Conservation (phyloP, 148 eudicot genomes). For the Rhododendron henanense region DNA sequence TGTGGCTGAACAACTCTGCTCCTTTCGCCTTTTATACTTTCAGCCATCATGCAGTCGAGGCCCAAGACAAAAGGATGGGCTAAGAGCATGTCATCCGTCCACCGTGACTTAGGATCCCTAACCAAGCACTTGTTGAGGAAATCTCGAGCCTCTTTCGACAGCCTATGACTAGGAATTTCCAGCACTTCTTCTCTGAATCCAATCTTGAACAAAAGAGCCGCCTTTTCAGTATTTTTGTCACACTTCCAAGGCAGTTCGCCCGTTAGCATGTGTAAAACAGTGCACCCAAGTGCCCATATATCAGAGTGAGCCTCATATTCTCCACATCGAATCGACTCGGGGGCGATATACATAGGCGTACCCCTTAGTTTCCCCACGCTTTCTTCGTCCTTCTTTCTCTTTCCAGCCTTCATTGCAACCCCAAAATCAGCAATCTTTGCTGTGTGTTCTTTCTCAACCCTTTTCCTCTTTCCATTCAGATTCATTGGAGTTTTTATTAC, state of each 20-base stretch:
- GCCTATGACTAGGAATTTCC: not conserved
- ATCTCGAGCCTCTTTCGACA: not conserved
- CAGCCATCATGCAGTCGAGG: not conserved
- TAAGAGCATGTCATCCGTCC: not conserved
- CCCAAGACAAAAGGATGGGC: not conserved
- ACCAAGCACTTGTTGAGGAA: not conserved
- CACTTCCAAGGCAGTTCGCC: slow-evolving; percentile 1
- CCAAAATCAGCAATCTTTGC: too few species aligned
- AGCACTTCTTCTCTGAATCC: not conserved
- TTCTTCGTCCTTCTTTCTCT: too few species aligned
- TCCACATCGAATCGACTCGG: too few species aligned
- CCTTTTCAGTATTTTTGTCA: not conserved
- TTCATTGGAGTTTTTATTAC: too few species aligned
- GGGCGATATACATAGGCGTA: too few species aligned
- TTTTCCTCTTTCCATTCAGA: too few species aligned
- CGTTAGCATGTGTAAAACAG: slow-evolving; percentile 9
- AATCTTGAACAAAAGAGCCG: not conserved
- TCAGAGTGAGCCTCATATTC: too few species aligned
- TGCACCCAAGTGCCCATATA: too few species aligned
- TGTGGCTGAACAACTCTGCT: not conserved
- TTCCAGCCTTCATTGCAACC: too few species aligned
- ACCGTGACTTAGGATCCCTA: not conserved
- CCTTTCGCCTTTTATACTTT: not conserved
- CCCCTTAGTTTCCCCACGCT: too few species aligned
- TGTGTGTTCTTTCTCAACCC: too few species aligned